Base-by-base conservation (phyloP, 768 basidiomycete species). In the Butyriboletus loyo region DNA sequence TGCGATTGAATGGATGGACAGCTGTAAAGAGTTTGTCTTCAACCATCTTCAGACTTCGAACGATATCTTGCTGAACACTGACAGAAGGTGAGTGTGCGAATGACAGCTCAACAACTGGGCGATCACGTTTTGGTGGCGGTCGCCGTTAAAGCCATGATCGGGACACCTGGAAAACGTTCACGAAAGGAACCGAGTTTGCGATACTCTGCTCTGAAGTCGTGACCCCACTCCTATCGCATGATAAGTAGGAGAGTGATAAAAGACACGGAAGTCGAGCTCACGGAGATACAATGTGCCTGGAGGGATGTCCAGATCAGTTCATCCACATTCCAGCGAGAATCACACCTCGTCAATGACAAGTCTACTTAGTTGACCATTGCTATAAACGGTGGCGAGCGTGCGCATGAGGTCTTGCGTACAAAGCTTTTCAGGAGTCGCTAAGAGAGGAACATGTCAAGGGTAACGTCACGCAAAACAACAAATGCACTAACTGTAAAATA, bases 91-190 rank as follows among this genome's bases (percentile, higher is more conserved):
- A 53, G 59, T 24, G 38, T 47, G 1, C 6, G 7, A 46, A 49
- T 10, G 46, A 28, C 5, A 21, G 30, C 13, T 25, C 19, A 10
- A 28, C 1, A 38, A 9, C 5, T 30, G 31, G 1, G 41, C 19
- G 5, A 42, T 54, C 66, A 89, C 88, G 70, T 67, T 38, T 82
- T 68, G 7, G 91, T 93, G 3, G 91, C 90, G 14, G 87, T 90
- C 2, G 91, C 90, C 1, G 90, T 93, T 35, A 93, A 69, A 4
- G 91, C 91, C 88, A 92, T 93, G 58, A 94, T 85, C 1, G 92
- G 91, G 5, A 92, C 80, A 50, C 77, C 73, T 1, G 78, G 77
- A 61, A 85, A 92, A 27, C 73, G 75, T 34, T 79, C 73, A 2
- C 91, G 80, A 65, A 94, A 88, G 35, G 72, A 65, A 5, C 90